Percentiles rank a stretch among this genome's conserved stretches.
phyloP scores from a whole-genome alignment of 305 asterid species.

The Coffea humblotiana region DNA sequence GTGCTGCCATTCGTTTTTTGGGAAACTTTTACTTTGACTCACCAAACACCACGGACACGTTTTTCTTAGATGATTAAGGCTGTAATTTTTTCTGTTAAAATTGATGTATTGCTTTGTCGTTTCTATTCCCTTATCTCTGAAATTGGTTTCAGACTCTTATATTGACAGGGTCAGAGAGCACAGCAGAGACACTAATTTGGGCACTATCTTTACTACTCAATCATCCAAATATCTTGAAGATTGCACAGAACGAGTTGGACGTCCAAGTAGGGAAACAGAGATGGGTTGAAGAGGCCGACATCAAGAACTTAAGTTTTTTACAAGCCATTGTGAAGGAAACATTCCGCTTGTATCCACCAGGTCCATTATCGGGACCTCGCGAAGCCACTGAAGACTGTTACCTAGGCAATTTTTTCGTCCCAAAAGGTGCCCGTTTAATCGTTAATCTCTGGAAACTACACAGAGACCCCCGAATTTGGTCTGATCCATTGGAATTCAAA shows the following conservation, averaged over 20 bases:
- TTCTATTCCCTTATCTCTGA: too few relatives aligned
- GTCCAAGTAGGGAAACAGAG: conserved; percentile 42
- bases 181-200: too few relatives aligned
- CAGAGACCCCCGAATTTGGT: conserved; percentile 49
- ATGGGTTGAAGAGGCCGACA: conserved; percentile 53
- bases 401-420: conserved; percentile 33
- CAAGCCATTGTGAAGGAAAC: conserved; percentile 53
- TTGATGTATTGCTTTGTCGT: too few relatives aligned
- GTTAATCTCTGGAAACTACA: conserved; percentile 57
- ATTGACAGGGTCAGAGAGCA: too few relatives aligned
- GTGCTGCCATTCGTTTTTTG: too few relatives aligned
- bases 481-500: conserved; percentile 33
- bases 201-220: conserved; percentile 37
- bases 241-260: conserved; percentile 45
- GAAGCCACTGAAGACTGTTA: conserved; percentile 51
- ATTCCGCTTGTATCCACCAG: conserved; percentile 54
- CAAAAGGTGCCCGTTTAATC: conserved; percentile 44
- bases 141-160: too few relatives aligned
- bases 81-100: too few relatives aligned
- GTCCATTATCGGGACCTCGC: conserved; percentile 52
- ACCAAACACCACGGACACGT: neutral
- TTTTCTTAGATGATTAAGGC: too few relatives aligned
- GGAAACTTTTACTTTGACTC: too few relatives aligned
- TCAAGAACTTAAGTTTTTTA: conserved; percentile 35
- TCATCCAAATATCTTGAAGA: conserved; percentile 24